These are phyloP conservation scores for Saprolegnia diclina DNA, from an alignment of 352 stramenopile species.

Conservation along the genomic window DNA sequence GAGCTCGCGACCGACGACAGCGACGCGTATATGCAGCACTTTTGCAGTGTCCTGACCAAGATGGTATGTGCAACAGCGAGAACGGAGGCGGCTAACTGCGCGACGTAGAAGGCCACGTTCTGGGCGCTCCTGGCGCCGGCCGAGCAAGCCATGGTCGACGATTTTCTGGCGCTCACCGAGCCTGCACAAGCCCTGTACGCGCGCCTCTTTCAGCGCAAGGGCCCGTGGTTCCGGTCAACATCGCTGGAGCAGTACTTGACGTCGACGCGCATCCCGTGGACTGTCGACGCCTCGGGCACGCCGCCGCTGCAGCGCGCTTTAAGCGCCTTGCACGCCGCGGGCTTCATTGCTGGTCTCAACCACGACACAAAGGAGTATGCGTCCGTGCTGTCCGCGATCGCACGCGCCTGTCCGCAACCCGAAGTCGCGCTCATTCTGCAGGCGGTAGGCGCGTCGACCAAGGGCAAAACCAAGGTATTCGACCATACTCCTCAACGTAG, in stretches of 20 bases:
- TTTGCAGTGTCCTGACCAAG: conserved; percentile 2
- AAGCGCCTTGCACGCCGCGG: conserved; percentile 35
- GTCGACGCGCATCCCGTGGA: background rate
- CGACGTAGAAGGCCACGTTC: conserved; percentile 28
- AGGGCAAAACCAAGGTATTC: conserved; percentile 40
- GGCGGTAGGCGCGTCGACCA: conserved; percentile 9
- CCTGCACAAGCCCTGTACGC: conserved; percentile 66
- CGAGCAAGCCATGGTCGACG: conserved; percentile 39
- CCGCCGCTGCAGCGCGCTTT: conserved; percentile 42
- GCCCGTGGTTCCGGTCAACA: conserved; percentile 61
- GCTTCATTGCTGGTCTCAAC: conserved; percentile 38
- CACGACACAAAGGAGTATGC: conserved; percentile 5
- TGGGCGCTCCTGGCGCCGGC: conserved; percentile 39
- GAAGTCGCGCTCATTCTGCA: conserved; percentile 8
- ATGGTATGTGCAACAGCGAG: background rate
- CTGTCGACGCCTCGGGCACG: conserved; percentile 26
- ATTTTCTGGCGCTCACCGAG: conserved; percentile 47
- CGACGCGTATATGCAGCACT: conserved; percentile 20
- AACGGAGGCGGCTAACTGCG: background rate
- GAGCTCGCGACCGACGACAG: background rate
- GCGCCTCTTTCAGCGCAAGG: conserved; percentile 69
- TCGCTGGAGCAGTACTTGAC: conserved; percentile 59
- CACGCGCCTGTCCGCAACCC: conserved; percentile 29
- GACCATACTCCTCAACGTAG: conserved; percentile 33
- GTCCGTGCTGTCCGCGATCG: conserved; percentile 44